Conservation (phyloP, 1,139 yeast species). For the Kodamaea derodonti region DNA sequence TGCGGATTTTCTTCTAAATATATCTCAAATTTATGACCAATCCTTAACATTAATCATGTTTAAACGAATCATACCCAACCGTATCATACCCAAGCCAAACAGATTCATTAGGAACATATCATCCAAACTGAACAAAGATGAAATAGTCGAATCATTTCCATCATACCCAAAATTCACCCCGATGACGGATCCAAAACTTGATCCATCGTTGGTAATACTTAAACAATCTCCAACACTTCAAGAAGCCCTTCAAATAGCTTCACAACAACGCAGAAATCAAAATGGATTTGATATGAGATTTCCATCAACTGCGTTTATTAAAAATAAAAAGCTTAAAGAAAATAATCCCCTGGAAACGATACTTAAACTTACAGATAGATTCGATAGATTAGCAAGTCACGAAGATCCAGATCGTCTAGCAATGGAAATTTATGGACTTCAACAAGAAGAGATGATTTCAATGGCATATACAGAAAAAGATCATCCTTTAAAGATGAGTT, state of each 20-base stretch:
- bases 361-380: slow-evolving; percentile 6
- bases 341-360: slow-evolving; percentile 6
- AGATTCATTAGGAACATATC: too few relatives aligned
- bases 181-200: not conserved
- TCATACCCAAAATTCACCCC: not conserved
- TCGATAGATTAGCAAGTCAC: slow-evolving; percentile 6
- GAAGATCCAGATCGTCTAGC: slow-evolving; percentile 6
- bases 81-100: too few relatives aligned
- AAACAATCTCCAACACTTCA: slow-evolving; percentile 6
- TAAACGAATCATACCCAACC: too few relatives aligned
- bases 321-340: slow-evolving; percentile 1
- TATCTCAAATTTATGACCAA: too few relatives aligned
- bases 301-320: slow-evolving; percentile 5
- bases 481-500: slow-evolving; percentile 37
- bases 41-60: too few relatives aligned
- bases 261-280: slow-evolving; percentile 5
- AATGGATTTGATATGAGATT: slow-evolving; percentile 7
- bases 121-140: not conserved
- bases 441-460: slow-evolving; percentile 6
- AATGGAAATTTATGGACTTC: slow-evolving; percentile 6
- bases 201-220: slow-evolving; percentile 3
- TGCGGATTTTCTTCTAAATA: too few relatives aligned
- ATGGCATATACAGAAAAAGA: slow-evolving; percentile 3
- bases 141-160: not conserved
- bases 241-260: slow-evolving; percentile 5